Conservation (phyloP, 768 basidiomycete species). For the Cyclocybe cylindracea region DNA sequence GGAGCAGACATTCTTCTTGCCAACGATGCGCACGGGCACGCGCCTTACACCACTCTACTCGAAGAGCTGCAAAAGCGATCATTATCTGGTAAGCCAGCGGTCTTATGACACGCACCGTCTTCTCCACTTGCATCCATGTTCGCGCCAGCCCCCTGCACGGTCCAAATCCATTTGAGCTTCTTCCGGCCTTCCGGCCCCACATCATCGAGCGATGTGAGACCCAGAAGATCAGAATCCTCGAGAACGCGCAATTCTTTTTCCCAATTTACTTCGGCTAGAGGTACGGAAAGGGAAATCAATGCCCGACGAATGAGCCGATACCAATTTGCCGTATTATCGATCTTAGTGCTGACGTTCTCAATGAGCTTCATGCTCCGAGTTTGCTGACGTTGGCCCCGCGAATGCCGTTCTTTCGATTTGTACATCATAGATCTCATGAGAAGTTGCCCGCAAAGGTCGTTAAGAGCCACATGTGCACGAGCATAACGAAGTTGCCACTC, state of each 20-base stretch:
- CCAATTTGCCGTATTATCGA: slow-evolving; percentile 9
- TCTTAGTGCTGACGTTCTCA: slow-evolving; percentile 4
- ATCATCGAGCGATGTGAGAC: slow-evolving; percentile 8
- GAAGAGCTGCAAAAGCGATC: slow-evolving; percentile 14
- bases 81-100: no score
- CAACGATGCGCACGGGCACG: slow-evolving; percentile 28
- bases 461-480: slow-evolving; percentile 25
- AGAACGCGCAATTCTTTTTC: slow-evolving; percentile 4
- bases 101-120: no score
- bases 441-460: slow-evolving; percentile 24
- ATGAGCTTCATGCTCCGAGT: slow-evolving; percentile 21
- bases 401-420: slow-evolving; percentile 25
- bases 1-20: slow-evolving; percentile 32
- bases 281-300: neutral
- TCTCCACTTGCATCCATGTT: slow-evolving; percentile 1
- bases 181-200: slow-evolving; percentile 10
- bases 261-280: slow-evolving; percentile 6
- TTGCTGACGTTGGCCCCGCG: slow-evolving; percentile 20
- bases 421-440: slow-evolving; percentile 23
- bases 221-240: slow-evolving; percentile 9
- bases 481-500: slow-evolving; percentile 25
- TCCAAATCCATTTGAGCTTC: slow-evolving; percentile 22
- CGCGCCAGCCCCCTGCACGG: slow-evolving; percentile 2
- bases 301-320: slow-evolving; percentile 10
- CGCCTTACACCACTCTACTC: slow-evolving; percentile 27